Evolutionary conservation across 129 eudicot species (phyloP).

Genomic region (Mikania micrantha): DNA sequence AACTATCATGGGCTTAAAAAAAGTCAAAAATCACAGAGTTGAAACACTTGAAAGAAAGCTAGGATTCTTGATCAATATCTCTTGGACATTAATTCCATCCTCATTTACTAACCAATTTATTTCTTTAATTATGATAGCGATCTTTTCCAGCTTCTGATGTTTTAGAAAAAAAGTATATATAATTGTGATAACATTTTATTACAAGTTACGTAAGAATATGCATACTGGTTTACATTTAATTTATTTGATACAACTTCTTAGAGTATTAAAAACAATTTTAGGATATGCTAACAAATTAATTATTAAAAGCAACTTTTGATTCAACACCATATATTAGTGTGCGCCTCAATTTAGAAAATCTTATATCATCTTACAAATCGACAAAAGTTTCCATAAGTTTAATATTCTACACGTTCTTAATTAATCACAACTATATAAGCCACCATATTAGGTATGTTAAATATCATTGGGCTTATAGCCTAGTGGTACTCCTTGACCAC

Average conservation of each 20-base stretch:
- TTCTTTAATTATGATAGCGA: neutral
- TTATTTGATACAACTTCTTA: too few species aligned
- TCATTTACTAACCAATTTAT: constrained; percentile 18
- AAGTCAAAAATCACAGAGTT: constrained; percentile 16
- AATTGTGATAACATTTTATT: too few species aligned
- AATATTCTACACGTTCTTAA: neutral
- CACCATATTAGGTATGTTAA: neutral
- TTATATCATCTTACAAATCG: neutral
- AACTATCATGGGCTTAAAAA: constrained; percentile 11
- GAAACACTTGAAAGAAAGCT: too few species aligned
- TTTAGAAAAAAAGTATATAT: too few species aligned
- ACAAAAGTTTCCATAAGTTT: neutral
- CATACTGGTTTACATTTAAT: too few species aligned
- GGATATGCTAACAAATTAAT: too few species aligned
- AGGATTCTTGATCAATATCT: neutral
- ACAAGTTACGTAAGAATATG: too few species aligned
- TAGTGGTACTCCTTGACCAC: too few species aligned
- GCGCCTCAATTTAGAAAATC: neutral
- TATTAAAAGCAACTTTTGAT: too few species aligned
- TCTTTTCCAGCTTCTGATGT: too few species aligned
- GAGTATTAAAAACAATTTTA: too few species aligned
- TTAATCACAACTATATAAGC: neutral
- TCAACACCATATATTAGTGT: neutral
- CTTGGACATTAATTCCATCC: constrained; percentile 9
- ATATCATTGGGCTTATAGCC: too few species aligned